phyloP scores from a whole-genome alignment of 306 rosid species.

The Cicer cuneatum region DNA sequence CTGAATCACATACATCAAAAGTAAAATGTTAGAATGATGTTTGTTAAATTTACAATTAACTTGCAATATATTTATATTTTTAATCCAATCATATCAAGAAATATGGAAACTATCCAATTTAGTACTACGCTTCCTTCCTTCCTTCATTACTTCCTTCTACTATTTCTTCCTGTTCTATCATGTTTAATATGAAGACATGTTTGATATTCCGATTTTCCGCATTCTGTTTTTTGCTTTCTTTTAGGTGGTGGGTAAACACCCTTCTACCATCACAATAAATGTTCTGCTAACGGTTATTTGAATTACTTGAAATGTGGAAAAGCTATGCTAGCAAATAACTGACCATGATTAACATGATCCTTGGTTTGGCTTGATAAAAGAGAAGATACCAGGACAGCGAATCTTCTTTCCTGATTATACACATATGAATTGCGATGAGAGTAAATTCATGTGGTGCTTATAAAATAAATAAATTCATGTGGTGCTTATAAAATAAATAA shows the following conservation, averaged over 20 bases:
- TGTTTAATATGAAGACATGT: slow-evolving; percentile 7
- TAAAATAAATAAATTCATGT: slow-evolving; percentile 16
- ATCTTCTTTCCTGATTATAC: slow-evolving; percentile 78
- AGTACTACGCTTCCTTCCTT: neutral
- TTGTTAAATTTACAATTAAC: slow-evolving; percentile 27
- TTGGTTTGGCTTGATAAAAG: slow-evolving; percentile 97
- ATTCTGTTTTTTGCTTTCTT: slow-evolving; percentile 18
- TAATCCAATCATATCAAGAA: slow-evolving; percentile 6
- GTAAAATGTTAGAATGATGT: slow-evolving; percentile 4
- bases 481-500: slow-evolving; percentile 31
- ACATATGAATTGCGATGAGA: slow-evolving; percentile 30
- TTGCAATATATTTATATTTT: slow-evolving; percentile 16
- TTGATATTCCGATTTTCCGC: neutral
- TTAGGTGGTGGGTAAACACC: neutral
- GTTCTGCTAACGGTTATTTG: neutral
- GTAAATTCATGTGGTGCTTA: slow-evolving; percentile 32
- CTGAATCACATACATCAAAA: slow-evolving; percentile 29
- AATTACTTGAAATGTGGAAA: slow-evolving; percentile 29
- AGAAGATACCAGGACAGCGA: slow-evolving; percentile 91
- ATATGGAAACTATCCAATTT: slow-evolving; percentile 13
- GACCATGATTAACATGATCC: slow-evolving; percentile 90
- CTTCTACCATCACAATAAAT: slow-evolving; percentile 22
- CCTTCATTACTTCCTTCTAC: slow-evolving; percentile 17
- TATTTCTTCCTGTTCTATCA: slow-evolving; percentile 16
- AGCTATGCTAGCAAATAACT: slow-evolving; percentile 37